Conservation (phyloP, 2,329 filamentous ascomycete genomes). For the Boeremia lycopersici region DNA sequence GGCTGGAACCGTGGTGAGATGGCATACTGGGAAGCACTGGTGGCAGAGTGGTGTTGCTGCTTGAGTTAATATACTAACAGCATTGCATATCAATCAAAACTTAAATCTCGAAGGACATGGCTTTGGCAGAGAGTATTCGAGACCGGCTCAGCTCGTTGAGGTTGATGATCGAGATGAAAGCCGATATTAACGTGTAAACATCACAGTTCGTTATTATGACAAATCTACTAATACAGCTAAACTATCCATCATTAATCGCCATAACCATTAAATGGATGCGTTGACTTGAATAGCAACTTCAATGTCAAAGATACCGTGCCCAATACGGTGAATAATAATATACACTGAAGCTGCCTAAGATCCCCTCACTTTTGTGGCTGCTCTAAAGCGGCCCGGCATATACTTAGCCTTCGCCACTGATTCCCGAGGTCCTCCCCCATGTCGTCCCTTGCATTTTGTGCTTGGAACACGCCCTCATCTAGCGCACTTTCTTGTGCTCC, state of each 20-base stretch:
- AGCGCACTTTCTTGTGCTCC: conserved; percentile 50
- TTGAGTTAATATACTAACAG: conserved; percentile 21
- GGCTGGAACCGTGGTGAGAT: conserved; percentile 60
- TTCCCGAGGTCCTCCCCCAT: neutral
- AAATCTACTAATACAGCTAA: neutral
- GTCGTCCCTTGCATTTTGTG: neutral
- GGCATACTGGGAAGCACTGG: conserved; percentile 68
- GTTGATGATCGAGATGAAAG: neutral
- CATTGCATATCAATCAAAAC: neutral
- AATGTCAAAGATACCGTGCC: neutral
- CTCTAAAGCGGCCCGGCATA: neutral
- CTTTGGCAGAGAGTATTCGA: neutral
- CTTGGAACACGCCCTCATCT: conserved; percentile 1
- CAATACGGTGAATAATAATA: neutral
- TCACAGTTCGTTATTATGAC: neutral
- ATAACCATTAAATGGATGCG: neutral
- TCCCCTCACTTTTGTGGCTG: neutral
- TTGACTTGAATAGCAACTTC: neutral
- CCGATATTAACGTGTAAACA: neutral
- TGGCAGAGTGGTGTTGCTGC: conserved; percentile 62
- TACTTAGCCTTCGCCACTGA: neutral
- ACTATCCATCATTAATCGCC: neutral
- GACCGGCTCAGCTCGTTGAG: neutral
- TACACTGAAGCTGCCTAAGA: neutral
- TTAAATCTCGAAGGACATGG: neutral